Percentiles rank a stretch among this genome's conserved stretches.
phyloP scores from a whole-genome alignment of 2,329 filamentous ascomycete genomes.

The Arthrobotrys sinensis region DNA sequence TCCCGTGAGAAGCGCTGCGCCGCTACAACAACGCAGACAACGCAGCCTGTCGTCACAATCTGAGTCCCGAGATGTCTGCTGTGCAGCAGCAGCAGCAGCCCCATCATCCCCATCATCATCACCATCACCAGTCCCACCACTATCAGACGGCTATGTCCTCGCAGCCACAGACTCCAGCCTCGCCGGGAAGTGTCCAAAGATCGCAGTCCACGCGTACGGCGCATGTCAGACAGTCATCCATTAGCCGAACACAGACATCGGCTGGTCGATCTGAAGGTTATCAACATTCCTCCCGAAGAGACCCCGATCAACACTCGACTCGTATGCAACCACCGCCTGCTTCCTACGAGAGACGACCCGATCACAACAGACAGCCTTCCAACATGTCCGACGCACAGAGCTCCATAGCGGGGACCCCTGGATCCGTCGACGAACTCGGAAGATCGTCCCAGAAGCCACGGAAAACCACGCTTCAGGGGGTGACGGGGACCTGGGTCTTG shows the following conservation, averaged over 20 bases:
- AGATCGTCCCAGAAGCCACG: conserved; percentile 70
- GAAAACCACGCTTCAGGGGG: conserved; percentile 80
- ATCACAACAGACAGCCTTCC: conserved; percentile 58
- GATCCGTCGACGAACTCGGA: conserved; percentile 55
- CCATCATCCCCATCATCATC: conserved; percentile 61
- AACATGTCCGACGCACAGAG: conserved; percentile 66
- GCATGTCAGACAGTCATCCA: conserved; percentile 57
- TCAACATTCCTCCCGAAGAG: conserved; percentile 50
- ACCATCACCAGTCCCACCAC: conserved; percentile 63
- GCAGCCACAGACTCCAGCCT: conserved; percentile 72
- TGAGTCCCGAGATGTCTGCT: conserved; percentile 50
- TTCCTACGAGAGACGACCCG: conserved; percentile 54
- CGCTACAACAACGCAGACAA: conserved; percentile 44
- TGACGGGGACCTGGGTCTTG: conserved; percentile 91
- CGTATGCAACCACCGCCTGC: conserved; percentile 56
- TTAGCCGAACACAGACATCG: conserved; percentile 49
- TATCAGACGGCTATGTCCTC: conserved; percentile 71
- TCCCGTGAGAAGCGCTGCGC: not conserved
- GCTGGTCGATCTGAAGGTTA: conserved; percentile 47
- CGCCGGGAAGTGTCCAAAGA: conserved; percentile 45
- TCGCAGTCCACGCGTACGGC: conserved; percentile 57
- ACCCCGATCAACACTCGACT: conserved; percentile 49
- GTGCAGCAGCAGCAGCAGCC: conserved; percentile 46
- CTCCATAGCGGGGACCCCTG: conserved; percentile 69
- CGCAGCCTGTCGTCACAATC: conserved; percentile 38